phyloP scores from a whole-genome alignment of 2,329 filamentous ascomycete genomes.

The Cladosporium sphaerospermum region DNA sequence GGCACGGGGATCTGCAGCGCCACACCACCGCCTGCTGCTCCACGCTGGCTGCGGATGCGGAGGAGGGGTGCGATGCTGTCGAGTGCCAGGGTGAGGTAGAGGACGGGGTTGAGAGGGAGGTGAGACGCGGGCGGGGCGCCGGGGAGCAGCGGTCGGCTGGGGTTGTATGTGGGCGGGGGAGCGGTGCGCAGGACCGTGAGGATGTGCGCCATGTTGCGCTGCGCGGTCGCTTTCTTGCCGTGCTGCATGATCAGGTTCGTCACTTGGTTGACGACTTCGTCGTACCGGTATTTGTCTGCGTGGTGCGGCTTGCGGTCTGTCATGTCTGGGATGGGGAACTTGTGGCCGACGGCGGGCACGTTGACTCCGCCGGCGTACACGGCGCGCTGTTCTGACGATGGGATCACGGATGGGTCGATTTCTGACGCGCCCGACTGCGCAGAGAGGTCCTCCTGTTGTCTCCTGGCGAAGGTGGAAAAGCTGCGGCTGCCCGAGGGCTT shows the following conservation, averaged over 20 bases:
- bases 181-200: constrained; percentile 79
- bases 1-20: constrained; percentile 78
- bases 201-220: constrained; percentile 82
- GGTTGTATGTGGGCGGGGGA: constrained; percentile 68
- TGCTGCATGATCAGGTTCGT: constrained; percentile 87
- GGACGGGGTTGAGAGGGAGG: constrained; percentile 80
- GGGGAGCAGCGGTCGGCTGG: constrained; percentile 64
- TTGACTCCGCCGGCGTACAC: constrained; percentile 15
- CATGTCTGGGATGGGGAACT: constrained; percentile 66
- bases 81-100: constrained; percentile 83
- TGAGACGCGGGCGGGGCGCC: constrained; percentile 67
- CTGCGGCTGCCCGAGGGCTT: constrained; percentile 40
- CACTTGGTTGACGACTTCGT: constrained; percentile 77
- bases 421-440: constrained; percentile 5
- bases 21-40: constrained; percentile 77
- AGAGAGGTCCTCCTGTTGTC: constrained; percentile 4
- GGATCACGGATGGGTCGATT: constrained; percentile 25
- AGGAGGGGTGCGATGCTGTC: constrained; percentile 89
- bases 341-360: constrained; percentile 51
- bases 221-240: constrained; percentile 84
- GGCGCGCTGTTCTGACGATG: constrained; percentile 21
- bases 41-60: constrained; percentile 67
- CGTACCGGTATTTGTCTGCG: constrained; percentile 53
- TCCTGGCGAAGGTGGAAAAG: constrained; percentile 49
- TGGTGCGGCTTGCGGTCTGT: constrained; percentile 62